Conservation (phyloP, 2,329 filamentous ascomycete genomes). For the Colletotrichum simmondsii region DNA sequence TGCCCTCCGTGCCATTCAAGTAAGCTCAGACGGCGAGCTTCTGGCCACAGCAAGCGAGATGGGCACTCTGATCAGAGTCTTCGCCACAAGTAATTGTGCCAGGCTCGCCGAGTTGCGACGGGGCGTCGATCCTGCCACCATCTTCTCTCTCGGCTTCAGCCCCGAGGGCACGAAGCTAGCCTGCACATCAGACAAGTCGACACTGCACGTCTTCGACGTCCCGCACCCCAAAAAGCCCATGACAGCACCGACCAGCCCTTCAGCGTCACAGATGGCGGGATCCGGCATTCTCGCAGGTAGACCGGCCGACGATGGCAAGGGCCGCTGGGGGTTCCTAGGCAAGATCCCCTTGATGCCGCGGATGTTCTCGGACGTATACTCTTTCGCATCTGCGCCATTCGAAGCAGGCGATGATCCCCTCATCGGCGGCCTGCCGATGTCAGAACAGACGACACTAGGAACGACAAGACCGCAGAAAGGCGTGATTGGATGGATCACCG, state of each 20-base stretch:
- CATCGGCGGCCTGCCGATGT: constrained; percentile 54
- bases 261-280: constrained; percentile 36
- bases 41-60: constrained; percentile 92
- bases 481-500: constrained; percentile 84
- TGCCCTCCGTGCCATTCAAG: constrained; percentile 78
- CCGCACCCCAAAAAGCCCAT: constrained; percentile 62
- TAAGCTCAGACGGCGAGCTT: constrained; percentile 83
- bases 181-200: constrained; percentile 96
- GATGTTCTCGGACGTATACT: constrained; percentile 90
- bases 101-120: constrained; percentile 86
- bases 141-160: constrained; percentile 90
- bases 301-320: constrained; percentile 61
- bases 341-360: constrained; percentile 87
- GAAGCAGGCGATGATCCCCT: constrained; percentile 81
- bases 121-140: constrained; percentile 86
- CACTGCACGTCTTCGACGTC: constrained; percentile 92
- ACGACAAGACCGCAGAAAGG: constrained; percentile 78
- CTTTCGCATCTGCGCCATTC: constrained; percentile 83
- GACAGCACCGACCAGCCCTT: constrained; percentile 32
- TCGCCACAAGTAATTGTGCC: constrained; percentile 82
- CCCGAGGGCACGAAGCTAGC: constrained; percentile 84
- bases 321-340: constrained; percentile 88
- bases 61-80: constrained; percentile 90
- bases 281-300: constrained; percentile 38
- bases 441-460: constrained; percentile 58